Percentiles rank a stretch among this genome's conserved stretches.
phyloP scores from a whole-genome alignment of 805 yeast species.

The Cyberlindnera saturnus region DNA sequence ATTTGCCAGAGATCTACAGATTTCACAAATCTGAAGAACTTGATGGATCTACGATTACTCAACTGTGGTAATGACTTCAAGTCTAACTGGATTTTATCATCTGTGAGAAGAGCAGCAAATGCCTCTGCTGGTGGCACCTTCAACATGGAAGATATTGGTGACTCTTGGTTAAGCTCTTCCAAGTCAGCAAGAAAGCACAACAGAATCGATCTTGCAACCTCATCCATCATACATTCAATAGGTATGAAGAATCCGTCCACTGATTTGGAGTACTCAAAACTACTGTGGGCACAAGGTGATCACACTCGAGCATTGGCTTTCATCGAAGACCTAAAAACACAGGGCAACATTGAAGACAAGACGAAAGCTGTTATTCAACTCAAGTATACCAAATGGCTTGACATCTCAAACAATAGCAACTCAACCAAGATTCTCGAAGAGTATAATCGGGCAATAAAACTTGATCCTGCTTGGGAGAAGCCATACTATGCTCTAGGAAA shows the following conservation, averaged over 20 bases:
- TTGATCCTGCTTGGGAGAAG: conserved; percentile 62
- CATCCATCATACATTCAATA: conserved; percentile 55
- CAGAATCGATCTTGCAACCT: conserved; percentile 67
- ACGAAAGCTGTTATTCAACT: conserved; percentile 45
- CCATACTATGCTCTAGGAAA: conserved; percentile 77
- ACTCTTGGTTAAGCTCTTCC: conserved; percentile 55
- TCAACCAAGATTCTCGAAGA: conserved; percentile 66
- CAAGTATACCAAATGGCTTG: conserved; percentile 84
- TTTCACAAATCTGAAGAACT: conserved; percentile 2
- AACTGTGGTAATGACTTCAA: conserved; percentile 48
- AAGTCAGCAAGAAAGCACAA: conserved; percentile 60
- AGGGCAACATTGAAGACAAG: conserved; percentile 16
- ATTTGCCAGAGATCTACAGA: background rate
- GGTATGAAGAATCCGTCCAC: conserved; percentile 33
- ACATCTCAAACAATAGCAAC: conserved; percentile 75
- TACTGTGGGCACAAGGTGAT: conserved; percentile 88
- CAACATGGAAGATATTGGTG: conserved; percentile 31
- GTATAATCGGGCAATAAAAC: conserved; percentile 51
- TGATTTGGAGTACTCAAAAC: conserved; percentile 70
- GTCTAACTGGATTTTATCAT: conserved; percentile 51
- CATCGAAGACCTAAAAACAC: conserved; percentile 35
- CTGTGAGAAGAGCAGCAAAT: conserved; percentile 50
- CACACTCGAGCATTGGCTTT: conserved; percentile 75
- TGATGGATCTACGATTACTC: conserved; percentile 21
- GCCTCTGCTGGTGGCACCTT: conserved; percentile 19